Evolutionary conservation across 305 asterid species (phyloP).

Genomic region (Fraxinus velutina): DNA sequence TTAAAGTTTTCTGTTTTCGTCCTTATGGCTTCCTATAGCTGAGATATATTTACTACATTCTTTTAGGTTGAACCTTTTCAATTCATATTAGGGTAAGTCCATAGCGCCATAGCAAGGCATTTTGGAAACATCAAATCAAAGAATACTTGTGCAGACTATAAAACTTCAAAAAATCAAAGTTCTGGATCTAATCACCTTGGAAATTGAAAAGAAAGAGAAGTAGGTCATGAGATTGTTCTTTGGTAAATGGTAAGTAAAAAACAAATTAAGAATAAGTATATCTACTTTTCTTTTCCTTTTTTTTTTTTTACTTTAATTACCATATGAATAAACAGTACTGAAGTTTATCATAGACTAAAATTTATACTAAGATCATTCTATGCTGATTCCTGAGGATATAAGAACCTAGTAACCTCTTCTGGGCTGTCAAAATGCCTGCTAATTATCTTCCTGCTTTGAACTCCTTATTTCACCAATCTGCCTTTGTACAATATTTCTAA

Average conservation of each 20-base stretch:
- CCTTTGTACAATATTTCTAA: neutral
- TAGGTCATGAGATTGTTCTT: neutral
- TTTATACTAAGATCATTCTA: neutral
- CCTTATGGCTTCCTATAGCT: neutral
- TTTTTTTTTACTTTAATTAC: neutral
- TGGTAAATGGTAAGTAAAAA: neutral
- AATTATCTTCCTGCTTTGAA: neutral
- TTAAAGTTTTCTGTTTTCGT: neutral
- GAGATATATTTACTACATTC: neutral
- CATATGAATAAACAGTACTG: neutral
- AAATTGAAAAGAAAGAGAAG: neutral
- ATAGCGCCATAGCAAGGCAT: neutral
- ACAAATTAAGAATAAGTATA: neutral
- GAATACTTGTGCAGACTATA: neutral
- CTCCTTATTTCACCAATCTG: neutral
- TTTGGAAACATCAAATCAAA: neutral
- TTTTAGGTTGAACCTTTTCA: neutral
- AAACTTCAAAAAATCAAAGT: neutral
- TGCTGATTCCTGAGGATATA: neutral
- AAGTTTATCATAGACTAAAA: neutral
- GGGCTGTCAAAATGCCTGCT: neutral
- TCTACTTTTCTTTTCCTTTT: neutral
- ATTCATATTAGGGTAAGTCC: neutral
- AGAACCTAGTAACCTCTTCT: neutral
- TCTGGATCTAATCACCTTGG: neutral